phyloP scores from a whole-genome alignment of 441 rosid species.

The Raphanus hybrid region DNA sequence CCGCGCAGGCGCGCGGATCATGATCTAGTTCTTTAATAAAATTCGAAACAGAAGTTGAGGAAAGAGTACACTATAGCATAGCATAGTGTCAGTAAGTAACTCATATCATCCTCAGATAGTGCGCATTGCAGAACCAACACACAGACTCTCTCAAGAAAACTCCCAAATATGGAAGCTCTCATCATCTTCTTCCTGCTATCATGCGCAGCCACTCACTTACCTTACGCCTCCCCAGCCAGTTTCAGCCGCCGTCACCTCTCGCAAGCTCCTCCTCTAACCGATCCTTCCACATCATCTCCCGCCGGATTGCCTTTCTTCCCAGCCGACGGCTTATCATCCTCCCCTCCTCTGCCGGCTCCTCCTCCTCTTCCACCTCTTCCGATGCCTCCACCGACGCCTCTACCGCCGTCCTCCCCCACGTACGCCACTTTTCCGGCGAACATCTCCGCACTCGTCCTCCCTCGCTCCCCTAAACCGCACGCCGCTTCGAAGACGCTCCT shows the following conservation, averaged over 20 bases:
- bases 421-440: slow-evolving; percentile 92
- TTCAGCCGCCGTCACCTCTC: slow-evolving; percentile 36
- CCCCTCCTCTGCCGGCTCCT: slow-evolving; percentile 42
- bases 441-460: slow-evolving; percentile 87
- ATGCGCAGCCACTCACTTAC: slow-evolving; percentile 20
- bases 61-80: slow-evolving; percentile 15
- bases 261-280: slow-evolving; percentile 47
- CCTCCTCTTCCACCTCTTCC: slow-evolving; percentile 2
- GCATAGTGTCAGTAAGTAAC: slow-evolving; percentile 1
- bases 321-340: slow-evolving; percentile 54
- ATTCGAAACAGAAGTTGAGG: slow-evolving; percentile 13
- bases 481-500: slow-evolving; percentile 57
- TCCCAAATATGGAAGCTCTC: slow-evolving; percentile 34
- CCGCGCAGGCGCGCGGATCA: no score
- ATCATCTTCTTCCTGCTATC: slow-evolving; percentile 35
- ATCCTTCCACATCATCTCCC: slow-evolving; percentile 49
- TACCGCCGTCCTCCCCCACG: slow-evolving; percentile 66
- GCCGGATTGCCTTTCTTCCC: slow-evolving; percentile 40
- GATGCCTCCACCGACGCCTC: slow-evolving; percentile 57
- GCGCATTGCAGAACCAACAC: slow-evolving; percentile 26
- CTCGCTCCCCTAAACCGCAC: slow-evolving; percentile 55
- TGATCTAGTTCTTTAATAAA: background rate
- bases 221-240: slow-evolving; percentile 22
- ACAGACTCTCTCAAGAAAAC: slow-evolving; percentile 21
- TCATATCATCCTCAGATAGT: slow-evolving; percentile 35